Conservation (phyloP, 2,329 filamentous ascomycete species). For the Boeremia lycopersici region DNA sequence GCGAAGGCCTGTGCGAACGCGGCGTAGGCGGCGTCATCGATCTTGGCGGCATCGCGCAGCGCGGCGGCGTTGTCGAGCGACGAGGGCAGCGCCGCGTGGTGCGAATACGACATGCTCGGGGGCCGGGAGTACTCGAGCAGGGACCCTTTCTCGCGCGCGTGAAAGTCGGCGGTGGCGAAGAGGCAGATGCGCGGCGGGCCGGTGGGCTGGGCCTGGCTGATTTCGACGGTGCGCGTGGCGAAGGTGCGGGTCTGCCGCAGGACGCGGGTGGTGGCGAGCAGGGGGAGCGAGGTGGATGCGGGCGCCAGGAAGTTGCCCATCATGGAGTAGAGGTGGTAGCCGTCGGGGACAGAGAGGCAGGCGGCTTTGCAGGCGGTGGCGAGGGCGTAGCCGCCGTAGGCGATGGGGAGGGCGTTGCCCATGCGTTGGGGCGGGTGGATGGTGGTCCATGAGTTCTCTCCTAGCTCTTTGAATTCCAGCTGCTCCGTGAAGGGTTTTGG, state of each 20-base stretch:
- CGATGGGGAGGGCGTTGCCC: conserved; percentile 47
- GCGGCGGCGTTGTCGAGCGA: neutral
- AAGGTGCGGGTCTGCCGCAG: conserved; percentile 57
- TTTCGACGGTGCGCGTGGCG: conserved; percentile 54
- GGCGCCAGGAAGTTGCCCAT: conserved; percentile 57
- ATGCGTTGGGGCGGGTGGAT: conserved; percentile 44
- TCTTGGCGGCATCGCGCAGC: conserved; percentile 19
- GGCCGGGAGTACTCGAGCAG: conserved; percentile 49
- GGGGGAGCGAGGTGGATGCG: conserved; percentile 48
- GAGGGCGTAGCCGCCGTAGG: conserved; percentile 56
- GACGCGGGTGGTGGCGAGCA: conserved; percentile 46
- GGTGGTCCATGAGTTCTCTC: conserved; percentile 22
- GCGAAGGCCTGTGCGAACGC: conserved; percentile 39
- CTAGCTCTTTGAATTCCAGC: conserved; percentile 19
- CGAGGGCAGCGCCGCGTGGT: conserved; percentile 20
- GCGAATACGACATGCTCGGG: conserved; percentile 42
- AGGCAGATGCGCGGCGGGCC: conserved; percentile 50
- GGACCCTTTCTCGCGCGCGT: conserved; percentile 46
- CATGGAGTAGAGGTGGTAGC: conserved; percentile 54
- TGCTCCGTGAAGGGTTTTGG: conserved; percentile 21
- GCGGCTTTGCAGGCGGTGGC: conserved; percentile 52
- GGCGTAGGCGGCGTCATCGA: conserved; percentile 20
- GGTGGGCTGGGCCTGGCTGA: conserved; percentile 50
- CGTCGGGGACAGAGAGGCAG: conserved; percentile 43
- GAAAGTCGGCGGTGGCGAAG: conserved; percentile 56